Percentiles rank a stretch among this genome's conserved stretches.
Evolutionary conservation across 192 early-diverging fungal genomes (phyloP).

Genomic region (Podila epicladia): DNA sequence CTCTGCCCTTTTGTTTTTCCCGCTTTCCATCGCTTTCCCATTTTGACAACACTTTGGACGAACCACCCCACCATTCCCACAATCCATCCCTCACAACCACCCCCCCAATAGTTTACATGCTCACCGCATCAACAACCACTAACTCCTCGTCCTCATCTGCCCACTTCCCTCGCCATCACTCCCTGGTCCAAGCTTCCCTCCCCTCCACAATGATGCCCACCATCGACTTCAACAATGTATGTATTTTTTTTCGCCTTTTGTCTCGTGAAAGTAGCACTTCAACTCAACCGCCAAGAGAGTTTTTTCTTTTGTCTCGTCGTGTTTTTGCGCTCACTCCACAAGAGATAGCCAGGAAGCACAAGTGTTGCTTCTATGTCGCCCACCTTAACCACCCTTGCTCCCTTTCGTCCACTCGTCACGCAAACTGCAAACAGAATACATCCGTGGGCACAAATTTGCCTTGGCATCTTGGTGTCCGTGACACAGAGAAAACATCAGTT

Average conservation of each 20-base stretch:
- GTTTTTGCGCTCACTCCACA: no score
- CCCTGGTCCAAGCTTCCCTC: slow-evolving; percentile 2
- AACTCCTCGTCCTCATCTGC: not conserved
- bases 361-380: no score
- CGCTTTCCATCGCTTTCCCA: no score
- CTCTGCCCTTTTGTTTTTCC: no score
- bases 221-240: slow-evolving; percentile 53
- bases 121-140: not conserved
- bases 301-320: not conserved
- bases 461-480: no score
- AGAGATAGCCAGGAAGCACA: no score
- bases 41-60: not conserved
- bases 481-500: no score
- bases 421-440: no score
- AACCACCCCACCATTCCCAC: not conserved
- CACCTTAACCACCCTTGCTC: no score
- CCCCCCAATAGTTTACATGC: not conserved
- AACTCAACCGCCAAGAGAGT: not conserved
- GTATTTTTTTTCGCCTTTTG: not conserved
- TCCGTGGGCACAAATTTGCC: no score
- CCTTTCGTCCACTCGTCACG: no score
- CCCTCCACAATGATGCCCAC: slow-evolving; percentile 32
- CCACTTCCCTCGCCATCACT: not conserved
- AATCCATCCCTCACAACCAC: not conserved
- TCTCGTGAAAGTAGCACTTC: no score